These are phyloP conservation scores for Bisporella sp. DNA, from an alignment of 2,329 filamentous ascomycete genomes.

Conservation along the genomic window DNA sequence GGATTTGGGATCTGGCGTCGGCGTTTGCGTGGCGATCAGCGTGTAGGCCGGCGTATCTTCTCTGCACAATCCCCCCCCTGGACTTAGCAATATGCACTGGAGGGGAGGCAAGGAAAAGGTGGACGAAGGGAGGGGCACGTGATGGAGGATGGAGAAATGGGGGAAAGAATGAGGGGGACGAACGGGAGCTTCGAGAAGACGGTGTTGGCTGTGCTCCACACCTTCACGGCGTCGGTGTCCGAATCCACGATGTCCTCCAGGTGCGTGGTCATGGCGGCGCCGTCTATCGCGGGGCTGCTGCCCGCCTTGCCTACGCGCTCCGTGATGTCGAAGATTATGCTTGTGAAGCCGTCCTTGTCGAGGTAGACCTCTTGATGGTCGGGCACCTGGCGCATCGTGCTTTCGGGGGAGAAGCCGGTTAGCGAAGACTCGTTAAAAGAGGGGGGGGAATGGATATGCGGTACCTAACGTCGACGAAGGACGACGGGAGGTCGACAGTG, in stretches of 20 bases:
- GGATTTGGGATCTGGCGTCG: constrained; percentile 27
- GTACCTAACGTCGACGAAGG: constrained; percentile 69
- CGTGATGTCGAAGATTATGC: constrained; percentile 84
- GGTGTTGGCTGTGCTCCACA: constrained; percentile 59
- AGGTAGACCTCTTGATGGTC: constrained; percentile 92
- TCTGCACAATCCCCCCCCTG: constrained; percentile 23
- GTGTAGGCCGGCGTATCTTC: constrained; percentile 56
- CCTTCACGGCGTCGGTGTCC: constrained; percentile 55
- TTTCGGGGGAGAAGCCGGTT: too few relatives aligned
- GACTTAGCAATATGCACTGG: too few relatives aligned
- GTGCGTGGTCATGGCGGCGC: constrained; percentile 62
- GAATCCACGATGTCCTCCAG: constrained; percentile 62
- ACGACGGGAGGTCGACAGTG: constrained; percentile 58
- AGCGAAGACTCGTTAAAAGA: neutral
- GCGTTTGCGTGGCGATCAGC: constrained; percentile 59
- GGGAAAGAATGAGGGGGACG: constrained; percentile 3
- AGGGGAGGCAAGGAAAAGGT: neutral
- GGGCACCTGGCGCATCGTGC: constrained; percentile 67
- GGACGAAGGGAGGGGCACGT: constrained; percentile 2
- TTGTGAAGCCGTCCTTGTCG: constrained; percentile 75
- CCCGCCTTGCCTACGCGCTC: constrained; percentile 62
- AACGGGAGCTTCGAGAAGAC: constrained; percentile 45
- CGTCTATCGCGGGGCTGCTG: constrained; percentile 53
- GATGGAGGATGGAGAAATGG: neutral
- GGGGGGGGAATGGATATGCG: constrained; percentile 13